Conservation (phyloP, 2,329 filamentous ascomycete genomes). For the Hypoxylon rubiginosum region DNA sequence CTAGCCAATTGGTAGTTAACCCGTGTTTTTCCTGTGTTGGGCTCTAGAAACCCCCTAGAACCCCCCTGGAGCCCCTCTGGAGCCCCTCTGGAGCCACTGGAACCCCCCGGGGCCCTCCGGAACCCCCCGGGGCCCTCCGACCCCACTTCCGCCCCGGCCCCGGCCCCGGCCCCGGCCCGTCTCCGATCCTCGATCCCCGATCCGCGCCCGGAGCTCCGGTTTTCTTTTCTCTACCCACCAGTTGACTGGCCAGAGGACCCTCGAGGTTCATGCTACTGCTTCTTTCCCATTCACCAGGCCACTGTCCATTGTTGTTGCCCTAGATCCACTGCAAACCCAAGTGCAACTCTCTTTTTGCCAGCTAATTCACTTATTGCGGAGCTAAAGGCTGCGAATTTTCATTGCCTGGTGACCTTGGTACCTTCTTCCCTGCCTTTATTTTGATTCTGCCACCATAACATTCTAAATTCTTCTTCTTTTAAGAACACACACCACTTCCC, state of each 20-base stretch:
- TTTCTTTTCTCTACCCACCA: too few species aligned
- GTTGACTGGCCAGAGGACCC: too few species aligned
- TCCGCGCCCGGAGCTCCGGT: background rate
- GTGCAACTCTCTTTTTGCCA: background rate
- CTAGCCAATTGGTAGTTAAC: background rate
- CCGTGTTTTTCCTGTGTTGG: background rate
- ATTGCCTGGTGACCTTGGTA: background rate
- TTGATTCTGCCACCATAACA: background rate
- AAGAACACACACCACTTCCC: background rate
- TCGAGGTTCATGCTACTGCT: background rate
- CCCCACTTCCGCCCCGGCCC: too few species aligned
- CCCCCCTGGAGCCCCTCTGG: too few species aligned
- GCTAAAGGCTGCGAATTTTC: background rate
- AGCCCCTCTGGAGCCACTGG: too few species aligned
- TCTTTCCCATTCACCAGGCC: too few species aligned
- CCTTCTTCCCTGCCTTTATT: background rate
- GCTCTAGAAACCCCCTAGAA: too few species aligned
- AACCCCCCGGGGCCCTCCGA: background rate
- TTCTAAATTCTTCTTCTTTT: background rate
- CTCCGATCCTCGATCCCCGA: background rate
- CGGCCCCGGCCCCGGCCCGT: too few species aligned
- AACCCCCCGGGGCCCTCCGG: background rate
- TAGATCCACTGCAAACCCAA: background rate
- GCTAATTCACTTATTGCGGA: background rate
- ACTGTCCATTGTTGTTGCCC: too few species aligned